Conservation (phyloP, 805 yeast genomes). For the Candida montana region DNA sequence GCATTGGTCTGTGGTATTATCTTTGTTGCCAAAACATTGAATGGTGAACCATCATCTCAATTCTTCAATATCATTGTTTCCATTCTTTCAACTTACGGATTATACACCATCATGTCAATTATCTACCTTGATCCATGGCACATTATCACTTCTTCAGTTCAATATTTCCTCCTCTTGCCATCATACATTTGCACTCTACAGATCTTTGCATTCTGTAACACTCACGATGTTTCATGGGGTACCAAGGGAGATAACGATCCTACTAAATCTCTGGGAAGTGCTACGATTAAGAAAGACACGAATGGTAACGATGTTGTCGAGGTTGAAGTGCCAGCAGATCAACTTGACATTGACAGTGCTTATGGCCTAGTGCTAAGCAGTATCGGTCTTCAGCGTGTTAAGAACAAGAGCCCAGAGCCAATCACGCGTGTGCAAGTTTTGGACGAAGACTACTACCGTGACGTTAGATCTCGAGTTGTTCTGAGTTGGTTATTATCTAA, state of each 20-base stretch:
- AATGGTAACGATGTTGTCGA: conserved; percentile 75
- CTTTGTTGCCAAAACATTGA: conserved; percentile 59
- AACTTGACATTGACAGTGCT: conserved; percentile 73
- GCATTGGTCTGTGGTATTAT: conserved; percentile 78
- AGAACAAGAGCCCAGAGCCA: conserved; percentile 45
- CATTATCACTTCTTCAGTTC: conserved; percentile 76
- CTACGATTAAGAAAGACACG: conserved; percentile 65
- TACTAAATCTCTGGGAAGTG: conserved; percentile 64
- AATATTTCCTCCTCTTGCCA: conserved; percentile 86
- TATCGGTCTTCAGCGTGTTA: conserved; percentile 63
- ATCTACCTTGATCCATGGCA: conserved; percentile 97
- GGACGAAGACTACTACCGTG: conserved; percentile 84
- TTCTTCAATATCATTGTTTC: conserved; percentile 80
- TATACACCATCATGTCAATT: conserved; percentile 76
- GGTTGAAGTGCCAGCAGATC: conserved; percentile 65
- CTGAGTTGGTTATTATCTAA: conserved; percentile 88
- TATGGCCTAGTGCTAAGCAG: conserved; percentile 71
- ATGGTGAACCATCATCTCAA: conserved; percentile 36
- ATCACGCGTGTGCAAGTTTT: conserved; percentile 33
- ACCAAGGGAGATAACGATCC: conserved; percentile 90
- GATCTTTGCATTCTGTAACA: conserved; percentile 94
- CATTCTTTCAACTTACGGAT: conserved; percentile 84
- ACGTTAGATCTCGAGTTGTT: conserved; percentile 93
- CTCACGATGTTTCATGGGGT: conserved; percentile 99
- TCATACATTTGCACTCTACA: conserved; percentile 89